Base-by-base conservation (phyloP, 371 early-diverging fungal species). In the Basidiobolus meristosporus region DNA sequence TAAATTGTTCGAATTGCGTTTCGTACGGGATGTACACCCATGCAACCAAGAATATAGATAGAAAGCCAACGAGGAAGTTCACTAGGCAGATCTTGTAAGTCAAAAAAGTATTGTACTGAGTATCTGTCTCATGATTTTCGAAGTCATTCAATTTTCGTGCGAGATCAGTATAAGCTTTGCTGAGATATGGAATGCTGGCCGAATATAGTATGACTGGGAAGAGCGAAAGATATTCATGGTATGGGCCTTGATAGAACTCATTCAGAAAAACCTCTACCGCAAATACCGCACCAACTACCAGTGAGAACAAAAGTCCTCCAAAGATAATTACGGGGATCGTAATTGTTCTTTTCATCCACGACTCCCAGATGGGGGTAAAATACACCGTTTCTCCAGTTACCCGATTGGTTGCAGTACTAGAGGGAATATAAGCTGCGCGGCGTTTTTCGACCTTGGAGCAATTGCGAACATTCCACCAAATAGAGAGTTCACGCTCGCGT, bases 21-120 rank as follows among this genome's bases (percentile, higher is more conserved):
- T 71, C 68, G 46, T 73, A 71, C 0, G 91, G 91, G 45, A 90
- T 81, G 51, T 82, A 82, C 15, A 86, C 47, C 73, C 82, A 85
- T 6, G 77, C 84, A n/a, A 76, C 77, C 52, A 88, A 61, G 38
- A 87, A 73, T 53, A 82, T 54, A 7, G 82, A 78, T 17, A 86
- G 65, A 58, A 82, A 82, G 36, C 77, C 71, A 9, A 80, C 73
- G 36, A 88, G 56, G 42, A 82, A 83, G 39, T 77, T 80, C 44
- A 85, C 75, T 40, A 82, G 61, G 52, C 87, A 90, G 20, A 88
- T 70, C 62, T 88, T 88, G 48, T 74, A 70, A 11, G 83, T 70
- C 29, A 77, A 63, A 41, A 71, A 65, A 40, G 67, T 63, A 35
- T 74, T 74, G 57, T 82, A 68, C 39, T 75, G 60, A 1, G 75